Base-by-base conservation (phyloP, 164 flowering plant species). In the Pachysandra terminalis region DNA sequence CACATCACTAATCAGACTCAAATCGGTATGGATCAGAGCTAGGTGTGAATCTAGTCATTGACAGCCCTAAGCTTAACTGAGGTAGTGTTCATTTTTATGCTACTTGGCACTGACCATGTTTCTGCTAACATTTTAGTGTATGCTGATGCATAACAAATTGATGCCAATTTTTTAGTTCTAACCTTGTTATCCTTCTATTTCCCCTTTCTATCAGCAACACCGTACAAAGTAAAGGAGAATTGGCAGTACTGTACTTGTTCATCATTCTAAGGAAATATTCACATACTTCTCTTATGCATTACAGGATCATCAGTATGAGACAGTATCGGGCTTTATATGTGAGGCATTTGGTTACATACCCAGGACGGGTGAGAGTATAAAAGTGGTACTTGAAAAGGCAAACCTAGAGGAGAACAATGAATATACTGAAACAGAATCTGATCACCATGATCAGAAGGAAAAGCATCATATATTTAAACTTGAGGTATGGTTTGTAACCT, bases 291-390 rank as follows among this genome's bases (percentile, higher is more conserved):
- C 21, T 59, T 66, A 53, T n/a, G 19, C 73, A 21, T 64, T 71
- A 68, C 82, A 96, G 99, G 99, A 81, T 68, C 90, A 87, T 84
- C 97, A 96, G 48, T 96, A 91, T 72, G 99, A 96, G 78, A 96
- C 98, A 19, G 98, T 96, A 45, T 96, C 98, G 26, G 99, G 99
- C 48, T 96, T 91, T 78, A 73, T 93, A 26, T 96, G 97, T 67
- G 97, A 93, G 74, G 86, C 87, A 58, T 96, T 96, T 85, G 99
- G 99, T 61, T 96, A 91, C 73, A 96, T 96, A 74, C 99, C 99
- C 12, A 86, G 89, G 73, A 87, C 97, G 14, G 99, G 98, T 40
- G 99, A 96, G 78, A 86, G 79, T 74, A 85, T 93, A 40, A 85
- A 88, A 75, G 87, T 96, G 64, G 82, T 84, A n/a, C 92, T 93